These are phyloP conservation scores for Phyllosticta ampelicida DNA, from an alignment of 2,329 filamentous ascomycete genomes.

Conservation along the genomic window DNA sequence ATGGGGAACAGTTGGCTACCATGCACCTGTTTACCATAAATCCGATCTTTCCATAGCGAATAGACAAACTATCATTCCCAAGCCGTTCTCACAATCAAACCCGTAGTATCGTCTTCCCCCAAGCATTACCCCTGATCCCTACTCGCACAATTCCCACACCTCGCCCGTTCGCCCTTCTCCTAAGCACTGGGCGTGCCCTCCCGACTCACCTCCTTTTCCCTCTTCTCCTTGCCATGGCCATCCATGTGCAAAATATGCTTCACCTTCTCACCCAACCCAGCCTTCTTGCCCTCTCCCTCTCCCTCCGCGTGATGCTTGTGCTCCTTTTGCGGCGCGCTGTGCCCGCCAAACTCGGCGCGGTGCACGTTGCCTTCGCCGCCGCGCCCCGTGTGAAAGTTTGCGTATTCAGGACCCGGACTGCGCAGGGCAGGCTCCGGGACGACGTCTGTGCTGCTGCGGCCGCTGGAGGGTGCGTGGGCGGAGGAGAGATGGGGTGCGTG, in stretches of 20 bases:
- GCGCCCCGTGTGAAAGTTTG: conserved; percentile 27
- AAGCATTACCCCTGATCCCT: background rate
- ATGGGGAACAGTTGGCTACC: too few relatives aligned
- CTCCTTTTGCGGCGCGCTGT: conserved; percentile 16
- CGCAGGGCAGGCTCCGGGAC: conserved; percentile 25
- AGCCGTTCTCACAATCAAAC: background rate
- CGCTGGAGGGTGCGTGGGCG: background rate
- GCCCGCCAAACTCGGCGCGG: conserved; percentile 25
- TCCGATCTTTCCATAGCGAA: background rate
- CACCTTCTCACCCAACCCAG: conserved; percentile 25
- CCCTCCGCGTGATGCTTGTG: background rate
- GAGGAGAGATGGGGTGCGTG: background rate
- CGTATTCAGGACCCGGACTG: conserved; percentile 16
- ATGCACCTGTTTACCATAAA: too few relatives aligned
- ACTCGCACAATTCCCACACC: too few relatives aligned
- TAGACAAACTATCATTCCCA: background rate
- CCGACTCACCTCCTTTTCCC: background rate
- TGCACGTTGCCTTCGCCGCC: conserved; percentile 28
- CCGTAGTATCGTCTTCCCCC: background rate
- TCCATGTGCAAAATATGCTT: conserved; percentile 19
- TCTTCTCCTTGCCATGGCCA: background rate
- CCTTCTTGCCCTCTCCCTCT: conserved; percentile 1
- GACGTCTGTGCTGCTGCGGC: conserved; percentile 18
- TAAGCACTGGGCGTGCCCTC: background rate
- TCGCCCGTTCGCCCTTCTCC: background rate